Percentiles rank a stretch among this genome's conserved stretches.
These are phyloP conservation scores for Viridothelium virens DNA, from an alignment of 495 filamentous ascomycete species.

Conservation along the genomic window DNA sequence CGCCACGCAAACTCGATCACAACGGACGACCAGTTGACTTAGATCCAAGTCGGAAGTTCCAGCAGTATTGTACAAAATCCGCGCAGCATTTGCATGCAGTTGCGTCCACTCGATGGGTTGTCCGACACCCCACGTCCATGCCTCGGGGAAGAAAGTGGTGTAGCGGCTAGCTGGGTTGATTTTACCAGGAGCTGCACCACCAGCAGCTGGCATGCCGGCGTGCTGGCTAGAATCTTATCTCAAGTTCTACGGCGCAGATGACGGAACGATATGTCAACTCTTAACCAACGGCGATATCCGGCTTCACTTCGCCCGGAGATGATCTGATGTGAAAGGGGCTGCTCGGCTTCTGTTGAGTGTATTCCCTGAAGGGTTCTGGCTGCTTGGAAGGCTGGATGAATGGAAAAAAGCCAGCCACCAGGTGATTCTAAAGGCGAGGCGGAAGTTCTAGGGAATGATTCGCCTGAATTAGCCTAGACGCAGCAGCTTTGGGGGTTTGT, in stretches of 20 bases:
- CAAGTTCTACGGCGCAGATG: neutral
- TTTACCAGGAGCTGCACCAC: constrained; percentile 9
- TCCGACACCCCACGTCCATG: neutral
- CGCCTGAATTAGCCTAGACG: neutral
- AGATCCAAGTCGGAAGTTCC: neutral
- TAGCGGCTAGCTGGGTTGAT: neutral
- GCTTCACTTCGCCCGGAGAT: neutral
- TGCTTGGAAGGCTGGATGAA: neutral
- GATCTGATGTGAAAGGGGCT: neutral
- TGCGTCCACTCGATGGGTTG: too few relatives aligned
- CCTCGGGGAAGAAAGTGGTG: neutral
- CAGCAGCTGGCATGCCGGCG: neutral
- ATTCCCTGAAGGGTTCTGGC: constrained; percentile 1
- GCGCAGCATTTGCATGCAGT: too few relatives aligned
- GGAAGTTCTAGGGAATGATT: neutral
- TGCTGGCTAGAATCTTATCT: constrained; percentile 3
- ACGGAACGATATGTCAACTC: neutral
- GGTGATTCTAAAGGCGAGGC: neutral
- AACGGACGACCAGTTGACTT: neutral
- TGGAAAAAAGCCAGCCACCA: constrained; percentile 2
- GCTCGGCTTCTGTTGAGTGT: neutral
- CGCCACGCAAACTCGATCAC: too few relatives aligned
- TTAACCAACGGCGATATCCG: neutral
- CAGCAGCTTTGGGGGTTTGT: neutral
- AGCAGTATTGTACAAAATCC: too few relatives aligned